Conservation (phyloP, 495 filamentous ascomycete genomes). For the Neurospora sp. region DNA sequence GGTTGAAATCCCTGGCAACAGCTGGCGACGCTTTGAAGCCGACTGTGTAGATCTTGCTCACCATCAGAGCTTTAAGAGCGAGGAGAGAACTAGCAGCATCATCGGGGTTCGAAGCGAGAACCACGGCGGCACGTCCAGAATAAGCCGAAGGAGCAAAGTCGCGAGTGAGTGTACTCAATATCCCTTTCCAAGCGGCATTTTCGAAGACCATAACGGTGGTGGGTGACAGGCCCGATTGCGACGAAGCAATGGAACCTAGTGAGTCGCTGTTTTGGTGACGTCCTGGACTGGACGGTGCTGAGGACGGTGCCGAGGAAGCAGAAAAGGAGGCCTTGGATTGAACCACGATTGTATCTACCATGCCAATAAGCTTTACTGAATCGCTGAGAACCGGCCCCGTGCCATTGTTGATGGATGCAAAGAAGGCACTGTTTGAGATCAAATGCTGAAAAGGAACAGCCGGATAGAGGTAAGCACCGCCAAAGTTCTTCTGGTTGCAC, state of each 20-base stretch:
- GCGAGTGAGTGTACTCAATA: constrained; percentile 65
- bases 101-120: constrained; percentile 55
- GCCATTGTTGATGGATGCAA: constrained; percentile 33
- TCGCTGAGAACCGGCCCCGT: constrained; percentile 58
- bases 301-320: constrained; percentile 25
- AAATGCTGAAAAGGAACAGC: constrained; percentile 44
- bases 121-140: constrained; percentile 59
- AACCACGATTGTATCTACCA: constrained; percentile 70
- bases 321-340: constrained; percentile 28
- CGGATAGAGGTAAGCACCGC: constrained; percentile 69
- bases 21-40: constrained; percentile 63
- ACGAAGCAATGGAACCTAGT: constrained; percentile 3
- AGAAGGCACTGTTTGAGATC: constrained; percentile 28
- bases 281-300: constrained; percentile 30
- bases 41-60: constrained; percentile 72
- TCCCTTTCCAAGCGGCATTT: constrained; percentile 76
- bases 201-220: constrained; percentile 54
- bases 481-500: constrained; percentile 59
- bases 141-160: constrained; percentile 78
- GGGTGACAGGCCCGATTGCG: constrained; percentile 23
- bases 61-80: constrained; percentile 61
- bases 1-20: constrained; percentile 43
- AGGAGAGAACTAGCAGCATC: constrained; percentile 69
- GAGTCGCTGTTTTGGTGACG: constrained; percentile 19
- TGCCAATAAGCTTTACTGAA: constrained; percentile 62